phyloP scores from a whole-genome alignment of 2,329 filamentous ascomycete species.

The Fusarium siculi region DNA sequence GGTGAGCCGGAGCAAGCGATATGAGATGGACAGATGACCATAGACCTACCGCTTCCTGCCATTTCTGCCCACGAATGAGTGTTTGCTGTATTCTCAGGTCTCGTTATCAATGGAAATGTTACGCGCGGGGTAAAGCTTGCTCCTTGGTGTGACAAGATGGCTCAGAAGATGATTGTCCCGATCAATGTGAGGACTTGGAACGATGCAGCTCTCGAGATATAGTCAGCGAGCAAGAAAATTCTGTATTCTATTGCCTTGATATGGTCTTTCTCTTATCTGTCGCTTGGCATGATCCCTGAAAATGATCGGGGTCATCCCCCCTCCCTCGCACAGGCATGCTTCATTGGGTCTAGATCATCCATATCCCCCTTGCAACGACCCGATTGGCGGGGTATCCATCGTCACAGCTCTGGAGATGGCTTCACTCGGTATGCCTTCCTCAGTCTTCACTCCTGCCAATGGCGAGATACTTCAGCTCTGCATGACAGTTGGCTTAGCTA shows the following conservation, averaged over 20 bases:
- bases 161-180: too few relatives aligned
- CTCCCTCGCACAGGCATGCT: not conserved
- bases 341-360: not conserved
- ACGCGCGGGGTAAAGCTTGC: not conserved
- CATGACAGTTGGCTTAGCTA: too few relatives aligned
- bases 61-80: not conserved
- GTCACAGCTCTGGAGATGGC: not conserved
- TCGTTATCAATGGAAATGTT: not conserved
- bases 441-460: not conserved
- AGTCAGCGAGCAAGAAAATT: not conserved
- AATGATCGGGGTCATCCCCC: not conserved
- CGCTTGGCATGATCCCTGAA: not conserved
- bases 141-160: not conserved
- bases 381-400: not conserved
- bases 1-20: not conserved
- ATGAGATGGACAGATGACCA: not conserved
- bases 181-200: not conserved
- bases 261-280: not conserved
- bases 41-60: not conserved
- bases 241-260: not conserved
- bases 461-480: accelerated
- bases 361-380: too few relatives aligned
- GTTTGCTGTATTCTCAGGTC: not conserved
- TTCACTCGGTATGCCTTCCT: not conserved
- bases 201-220: not conserved